These are phyloP conservation scores for Calonectria naviculata DNA, from an alignment of 2,329 filamentous ascomycete genomes.

Conservation along the genomic window DNA sequence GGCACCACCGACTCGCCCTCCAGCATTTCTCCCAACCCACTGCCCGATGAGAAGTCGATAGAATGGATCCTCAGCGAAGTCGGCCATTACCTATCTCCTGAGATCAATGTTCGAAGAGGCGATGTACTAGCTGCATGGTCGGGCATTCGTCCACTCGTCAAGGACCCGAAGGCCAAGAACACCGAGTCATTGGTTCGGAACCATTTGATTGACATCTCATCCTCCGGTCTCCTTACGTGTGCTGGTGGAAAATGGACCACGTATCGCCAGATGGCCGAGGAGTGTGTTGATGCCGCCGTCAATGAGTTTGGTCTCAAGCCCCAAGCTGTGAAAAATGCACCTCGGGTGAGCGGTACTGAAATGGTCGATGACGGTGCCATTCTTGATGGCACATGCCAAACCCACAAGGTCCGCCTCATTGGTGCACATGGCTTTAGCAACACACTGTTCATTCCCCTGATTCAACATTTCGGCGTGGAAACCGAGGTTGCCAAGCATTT, in stretches of 20 bases:
- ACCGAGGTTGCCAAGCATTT: constrained; percentile 93
- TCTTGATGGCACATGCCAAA: constrained; percentile 78
- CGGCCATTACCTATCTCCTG: constrained; percentile 82
- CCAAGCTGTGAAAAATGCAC: constrained; percentile 66
- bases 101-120: constrained; percentile 85
- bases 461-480: constrained; percentile 92
- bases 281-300: constrained; percentile 85
- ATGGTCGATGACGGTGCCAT: constrained; percentile 76
- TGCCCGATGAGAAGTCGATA: constrained; percentile 86
- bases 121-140: constrained; percentile 94
- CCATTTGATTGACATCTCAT: constrained; percentile 84
- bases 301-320: constrained; percentile 73
- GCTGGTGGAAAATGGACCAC: constrained; percentile 95
- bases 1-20: constrained; percentile 87
- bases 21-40: constrained; percentile 76
- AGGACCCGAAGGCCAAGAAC: constrained; percentile 86
- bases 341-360: constrained; percentile 76
- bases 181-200: constrained; percentile 90
- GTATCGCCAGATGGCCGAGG: constrained; percentile 92
- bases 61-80: constrained; percentile 90
- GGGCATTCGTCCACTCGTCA: constrained; percentile 86
- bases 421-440: constrained; percentile 90
- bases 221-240: constrained; percentile 84
- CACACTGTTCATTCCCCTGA: constrained; percentile 92
- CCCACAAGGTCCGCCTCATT: constrained; percentile 82